These are phyloP conservation scores for Bipolaris sorokiniana DNA, from an alignment of 2,329 filamentous ascomycete genomes.

Conservation along the genomic window DNA sequence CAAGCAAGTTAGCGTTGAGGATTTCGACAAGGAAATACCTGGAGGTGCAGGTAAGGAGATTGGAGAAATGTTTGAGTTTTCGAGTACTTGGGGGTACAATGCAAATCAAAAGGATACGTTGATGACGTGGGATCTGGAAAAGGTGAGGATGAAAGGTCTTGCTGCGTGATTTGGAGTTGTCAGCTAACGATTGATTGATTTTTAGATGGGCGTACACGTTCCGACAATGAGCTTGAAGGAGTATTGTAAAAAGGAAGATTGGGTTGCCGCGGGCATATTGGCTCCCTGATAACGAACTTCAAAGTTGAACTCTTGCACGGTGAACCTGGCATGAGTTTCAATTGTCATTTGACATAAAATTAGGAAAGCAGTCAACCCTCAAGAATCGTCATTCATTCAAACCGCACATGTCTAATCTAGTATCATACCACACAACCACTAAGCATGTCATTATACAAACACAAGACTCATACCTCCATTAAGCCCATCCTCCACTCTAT, in stretches of 20 bases:
- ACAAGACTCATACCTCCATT: not conserved
- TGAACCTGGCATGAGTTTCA: too few species aligned
- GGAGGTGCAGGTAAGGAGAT: not conserved
- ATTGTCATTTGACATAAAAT: too few species aligned
- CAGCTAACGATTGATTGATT: not conserved
- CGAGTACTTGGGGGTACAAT: not conserved
- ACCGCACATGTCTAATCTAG: not conserved
- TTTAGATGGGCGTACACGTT: not conserved
- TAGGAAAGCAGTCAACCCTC: too few species aligned
- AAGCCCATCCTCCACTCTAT: not conserved
- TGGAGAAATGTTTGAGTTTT: not conserved
- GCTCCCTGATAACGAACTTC: not conserved
- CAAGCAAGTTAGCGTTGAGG: constrained; percentile 19
- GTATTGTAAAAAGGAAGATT: not conserved
- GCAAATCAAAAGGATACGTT: not conserved
- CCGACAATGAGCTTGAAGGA: not conserved
- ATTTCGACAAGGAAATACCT: constrained; percentile 18
- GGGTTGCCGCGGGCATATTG: not conserved
- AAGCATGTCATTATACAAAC: not conserved
- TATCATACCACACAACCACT: not conserved
- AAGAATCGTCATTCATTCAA: too few species aligned
- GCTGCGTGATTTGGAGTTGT: not conserved
- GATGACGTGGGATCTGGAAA: not conserved
- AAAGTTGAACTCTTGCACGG: too few species aligned
- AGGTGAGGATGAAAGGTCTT: not conserved